phyloP scores from a whole-genome alignment of 345 rosid species.

The Turritis glabra region DNA sequence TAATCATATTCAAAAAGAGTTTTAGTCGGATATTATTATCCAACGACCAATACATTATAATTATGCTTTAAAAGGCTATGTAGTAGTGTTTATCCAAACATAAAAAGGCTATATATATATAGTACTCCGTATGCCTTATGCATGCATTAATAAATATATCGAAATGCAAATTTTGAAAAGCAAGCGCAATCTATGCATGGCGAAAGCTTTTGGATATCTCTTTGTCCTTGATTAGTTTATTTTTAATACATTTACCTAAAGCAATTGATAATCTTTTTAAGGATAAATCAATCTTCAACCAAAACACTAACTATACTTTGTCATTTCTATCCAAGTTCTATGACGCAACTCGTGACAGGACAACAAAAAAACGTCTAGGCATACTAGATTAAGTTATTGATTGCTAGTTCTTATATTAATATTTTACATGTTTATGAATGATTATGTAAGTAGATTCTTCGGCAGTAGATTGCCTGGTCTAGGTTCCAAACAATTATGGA shows the following conservation, averaged over 20 bases:
- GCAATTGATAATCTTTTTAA: slow-evolving; percentile 32
- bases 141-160: slow-evolving; percentile 22
- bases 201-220: slow-evolving; percentile 29
- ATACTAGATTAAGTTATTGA: slow-evolving; percentile 9
- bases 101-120: slow-evolving; percentile 15
- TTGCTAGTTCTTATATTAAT: slow-evolving; percentile 14
- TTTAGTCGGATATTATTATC: not conserved
- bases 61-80: not conserved
- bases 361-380: not conserved
- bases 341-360: slow-evolving; percentile 30
- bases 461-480: not conserved
- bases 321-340: slow-evolving; percentile 25
- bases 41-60: slow-evolving; percentile 7
- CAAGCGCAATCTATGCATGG: slow-evolving; percentile 43
- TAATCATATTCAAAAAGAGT: not conserved
- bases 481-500: not conserved
- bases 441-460: not conserved
- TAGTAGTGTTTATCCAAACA: not conserved
- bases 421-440: slow-evolving; percentile 3
- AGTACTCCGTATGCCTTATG: slow-evolving; percentile 18
- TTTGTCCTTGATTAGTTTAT: slow-evolving; percentile 19
- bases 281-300: slow-evolving; percentile 18
- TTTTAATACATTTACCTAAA: slow-evolving; percentile 24
- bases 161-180: slow-evolving; percentile 21
- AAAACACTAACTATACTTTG: slow-evolving; percentile 18